Evolutionary conservation across 106 monocot species (phyloP), one percentile per base, ranked within the genome.

Genomic region (Acorus calamus): DNA sequence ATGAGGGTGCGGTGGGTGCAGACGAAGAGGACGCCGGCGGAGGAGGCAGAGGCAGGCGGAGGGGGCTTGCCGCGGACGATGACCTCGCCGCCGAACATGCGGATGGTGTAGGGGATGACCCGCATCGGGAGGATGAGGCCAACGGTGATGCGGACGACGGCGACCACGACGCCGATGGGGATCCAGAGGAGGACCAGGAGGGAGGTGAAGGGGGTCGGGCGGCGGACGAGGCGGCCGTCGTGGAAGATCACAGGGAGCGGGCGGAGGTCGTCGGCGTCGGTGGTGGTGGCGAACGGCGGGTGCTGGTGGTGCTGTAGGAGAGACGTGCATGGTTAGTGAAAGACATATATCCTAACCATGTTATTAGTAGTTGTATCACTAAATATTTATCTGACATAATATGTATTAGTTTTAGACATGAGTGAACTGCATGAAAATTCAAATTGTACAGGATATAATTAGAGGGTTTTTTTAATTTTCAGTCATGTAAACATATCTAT

Each of bases 1-100:
- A 98, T 91, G 48, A 98, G 87, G 41, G 91, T 88, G 57, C 96
- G 84, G 79, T 98, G 96, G 60, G 91, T 98, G 80, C 96, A 98
- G 8, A 91, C 96, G 73, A 85, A 98, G 47, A 98, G 88, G 69
- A 85, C 76, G n/a, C 96, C 92, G 56, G 44, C 13, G 47, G 59
- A 8, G 3, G 66, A 9, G 13, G 74, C 41, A 42, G 61, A 6
- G 45, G 59, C 10, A 3, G 74, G 61, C 42, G 82, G 85, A 5
- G 94, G 94, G 0, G 73, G 86, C 5, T 60, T 56, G 47, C 96
- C 96, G 9, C 60, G 64, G 46, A 88, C 78, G 47, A 79, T 72
- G 60, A 91, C 68, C 2, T 71, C 67, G 49, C 91, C 85, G 53
- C 96, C 96, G 60, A 91, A 88, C 14, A 72, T 14, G 6, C 78